phyloP scores from a whole-genome alignment of 129 eudicot species.

The Arctium minus region DNA sequence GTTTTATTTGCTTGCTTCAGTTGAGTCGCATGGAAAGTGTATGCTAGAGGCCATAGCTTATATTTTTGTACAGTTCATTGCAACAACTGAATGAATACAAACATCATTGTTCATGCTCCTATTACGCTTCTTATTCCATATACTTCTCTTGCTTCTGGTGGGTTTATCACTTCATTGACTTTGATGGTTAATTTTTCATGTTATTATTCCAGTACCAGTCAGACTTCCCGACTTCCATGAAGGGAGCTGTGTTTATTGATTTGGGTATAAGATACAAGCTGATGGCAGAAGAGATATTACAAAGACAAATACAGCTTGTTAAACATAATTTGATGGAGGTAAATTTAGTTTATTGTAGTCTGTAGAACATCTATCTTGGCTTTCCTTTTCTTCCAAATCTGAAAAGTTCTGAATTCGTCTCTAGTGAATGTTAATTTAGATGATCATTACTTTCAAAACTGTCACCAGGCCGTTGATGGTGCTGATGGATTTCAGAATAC shows the following conservation, averaged over 20 bases:
- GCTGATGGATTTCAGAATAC: conserved; percentile 98
- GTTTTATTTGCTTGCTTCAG: too few species aligned
- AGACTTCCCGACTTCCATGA: conserved; percentile 66
- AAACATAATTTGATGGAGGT: conserved; percentile 76
- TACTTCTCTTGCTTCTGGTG: neutral
- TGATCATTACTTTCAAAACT: conserved; percentile 20
- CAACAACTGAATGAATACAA: neutral
- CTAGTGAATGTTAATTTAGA: neutral
- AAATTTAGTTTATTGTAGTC: neutral
- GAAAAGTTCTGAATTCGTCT: neutral
- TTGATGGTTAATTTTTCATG: neutral
- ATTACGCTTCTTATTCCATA: neutral
- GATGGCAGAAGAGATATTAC: conserved; percentile 80
- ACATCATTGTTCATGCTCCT: neutral
- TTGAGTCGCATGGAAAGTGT: too few species aligned
- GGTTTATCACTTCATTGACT: neutral
- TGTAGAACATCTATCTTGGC: neutral
- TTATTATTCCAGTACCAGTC: conserved; percentile 71
- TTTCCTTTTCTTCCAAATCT: neutral
- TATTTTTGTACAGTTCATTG: too few species aligned
- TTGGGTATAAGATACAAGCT: conserved; percentile 86
- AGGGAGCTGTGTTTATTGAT: conserved; percentile 85
- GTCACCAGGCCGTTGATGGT: conserved; percentile 73
- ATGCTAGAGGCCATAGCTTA: too few species aligned
- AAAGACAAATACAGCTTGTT: conserved; percentile 73